Conservation (phyloP, 805 yeast genomes). For the Middelhovenomyces tepae region DNA sequence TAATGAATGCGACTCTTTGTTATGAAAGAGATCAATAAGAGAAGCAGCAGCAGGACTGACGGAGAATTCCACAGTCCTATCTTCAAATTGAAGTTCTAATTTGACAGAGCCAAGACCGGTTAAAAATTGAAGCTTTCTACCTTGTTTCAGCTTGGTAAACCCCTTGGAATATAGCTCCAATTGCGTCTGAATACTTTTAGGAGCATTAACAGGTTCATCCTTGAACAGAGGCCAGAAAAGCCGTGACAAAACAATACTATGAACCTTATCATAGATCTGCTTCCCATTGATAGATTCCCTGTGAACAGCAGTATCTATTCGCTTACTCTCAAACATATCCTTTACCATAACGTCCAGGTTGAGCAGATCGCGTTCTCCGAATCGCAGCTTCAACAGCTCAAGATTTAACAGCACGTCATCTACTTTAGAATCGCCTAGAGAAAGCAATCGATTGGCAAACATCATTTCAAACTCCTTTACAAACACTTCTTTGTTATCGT, state of each 20-base stretch:
- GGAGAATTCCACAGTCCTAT: slow-evolving; percentile 32
- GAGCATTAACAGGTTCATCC: slow-evolving; percentile 39
- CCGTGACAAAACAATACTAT: slow-evolving; percentile 61
- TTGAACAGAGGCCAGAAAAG: slow-evolving; percentile 70
- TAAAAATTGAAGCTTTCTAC: slow-evolving; percentile 49
- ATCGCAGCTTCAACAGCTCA: slow-evolving; percentile 49
- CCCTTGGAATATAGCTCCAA: slow-evolving; percentile 33
- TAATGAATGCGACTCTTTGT: slow-evolving; percentile 7
- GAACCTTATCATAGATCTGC: slow-evolving; percentile 24
- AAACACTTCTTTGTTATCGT: slow-evolving; percentile 59
- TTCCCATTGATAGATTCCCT: background rate
- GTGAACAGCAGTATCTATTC: slow-evolving; percentile 35
- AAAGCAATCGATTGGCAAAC: slow-evolving; percentile 50
- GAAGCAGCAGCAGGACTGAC: slow-evolving; percentile 68
- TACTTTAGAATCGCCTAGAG: slow-evolving; percentile 23
- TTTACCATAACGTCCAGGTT: slow-evolving; percentile 76
- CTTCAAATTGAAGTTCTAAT: slow-evolving; percentile 48
- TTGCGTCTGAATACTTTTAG: slow-evolving; percentile 33
- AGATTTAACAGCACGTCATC: slow-evolving; percentile 32
- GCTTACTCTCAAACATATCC: slow-evolving; percentile 54
- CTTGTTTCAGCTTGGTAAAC: slow-evolving; percentile 39
- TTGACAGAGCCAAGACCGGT: slow-evolving; percentile 55
- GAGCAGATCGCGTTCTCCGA: slow-evolving; percentile 58
- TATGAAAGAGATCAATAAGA: slow-evolving; percentile 44
- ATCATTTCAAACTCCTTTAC: slow-evolving; percentile 54